These are phyloP conservation scores for Elongisporangium prolatum DNA, from an alignment of 352 stramenopile genomes.

Conservation along the genomic window DNA sequence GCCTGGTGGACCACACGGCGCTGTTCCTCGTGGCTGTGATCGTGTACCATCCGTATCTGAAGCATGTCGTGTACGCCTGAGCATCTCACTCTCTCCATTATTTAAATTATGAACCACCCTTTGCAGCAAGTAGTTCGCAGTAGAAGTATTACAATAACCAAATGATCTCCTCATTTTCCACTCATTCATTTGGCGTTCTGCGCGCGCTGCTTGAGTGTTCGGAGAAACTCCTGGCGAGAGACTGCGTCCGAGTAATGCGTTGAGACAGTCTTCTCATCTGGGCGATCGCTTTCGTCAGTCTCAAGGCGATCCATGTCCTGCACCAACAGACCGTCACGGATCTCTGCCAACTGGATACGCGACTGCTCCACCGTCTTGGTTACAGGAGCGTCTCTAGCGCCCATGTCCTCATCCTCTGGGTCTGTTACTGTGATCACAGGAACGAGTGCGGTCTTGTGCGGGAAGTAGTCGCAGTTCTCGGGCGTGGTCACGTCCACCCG, in stretches of 20 bases:
- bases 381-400: not conserved
- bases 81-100: not conserved
- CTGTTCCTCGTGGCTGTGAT: slow-evolving; percentile 41
- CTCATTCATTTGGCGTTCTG: not conserved
- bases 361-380: slow-evolving; percentile 3
- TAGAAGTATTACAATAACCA: not conserved
- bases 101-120: not conserved
- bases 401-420: slow-evolving; percentile 1
- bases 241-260: slow-evolving; percentile 18
- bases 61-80: slow-evolving; percentile 19
- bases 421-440: slow-evolving; percentile 59
- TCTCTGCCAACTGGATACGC: slow-evolving; percentile 10
- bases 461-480: slow-evolving; percentile 60
- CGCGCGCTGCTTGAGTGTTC: slow-evolving; percentile 7
- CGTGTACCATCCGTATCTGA: slow-evolving; percentile 49
- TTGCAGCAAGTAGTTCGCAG: not conserved
- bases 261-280: not conserved
- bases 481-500: slow-evolving; percentile 30
- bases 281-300: not conserved
- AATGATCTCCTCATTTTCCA: no score
- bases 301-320: slow-evolving; percentile 18
- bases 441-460: slow-evolving; percentile 50
- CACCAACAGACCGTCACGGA: slow-evolving; percentile 21
- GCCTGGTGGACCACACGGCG: slow-evolving; percentile 36
- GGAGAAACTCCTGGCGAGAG: slow-evolving; percentile 19